phyloP scores from a whole-genome alignment of 2,329 filamentous ascomycete genomes.

The Allantophomopsis cytisporea region DNA sequence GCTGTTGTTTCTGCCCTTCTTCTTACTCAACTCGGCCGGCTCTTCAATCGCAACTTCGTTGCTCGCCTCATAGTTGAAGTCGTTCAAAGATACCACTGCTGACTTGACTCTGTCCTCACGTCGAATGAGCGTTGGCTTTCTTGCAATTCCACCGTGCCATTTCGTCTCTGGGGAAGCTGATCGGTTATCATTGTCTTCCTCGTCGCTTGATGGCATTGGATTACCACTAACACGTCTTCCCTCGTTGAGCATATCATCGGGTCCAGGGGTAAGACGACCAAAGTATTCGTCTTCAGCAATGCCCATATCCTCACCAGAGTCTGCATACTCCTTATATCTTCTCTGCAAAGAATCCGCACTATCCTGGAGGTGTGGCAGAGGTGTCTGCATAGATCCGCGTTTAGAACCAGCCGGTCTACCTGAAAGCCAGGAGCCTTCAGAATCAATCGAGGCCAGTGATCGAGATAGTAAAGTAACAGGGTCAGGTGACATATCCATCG shows the following conservation, averaged over 20 bases:
- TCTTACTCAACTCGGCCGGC: constrained; percentile 19
- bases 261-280: constrained; percentile 33
- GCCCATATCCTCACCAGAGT: constrained; percentile 51
- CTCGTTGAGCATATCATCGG: constrained; percentile 13
- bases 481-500: constrained; percentile 34
- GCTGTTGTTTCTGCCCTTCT: constrained; percentile 1
- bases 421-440: constrained; percentile 91
- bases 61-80: constrained; percentile 11
- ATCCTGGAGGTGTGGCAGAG: constrained; percentile 21
- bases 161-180: constrained; percentile 14
- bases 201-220: constrained; percentile 40
- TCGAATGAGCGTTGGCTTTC: constrained; percentile 52
- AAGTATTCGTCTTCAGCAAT: constrained; percentile 65
- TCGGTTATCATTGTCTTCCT: constrained; percentile 32
- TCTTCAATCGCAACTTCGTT: constrained; percentile 7
- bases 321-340: constrained; percentile 36
- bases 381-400: constrained; percentile 30
- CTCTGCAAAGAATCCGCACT: constrained; percentile 26
- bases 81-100: constrained; percentile 35
- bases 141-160: constrained; percentile 17
- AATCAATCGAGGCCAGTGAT: constrained; percentile 88
- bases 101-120: constrained; percentile 42
- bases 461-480: constrained; percentile 47
- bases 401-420: constrained; percentile 43
- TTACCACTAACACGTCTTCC: constrained; percentile 32